phyloP scores from a whole-genome alignment of 2,329 filamentous ascomycete species.

The Rhinocladiella similis region DNA sequence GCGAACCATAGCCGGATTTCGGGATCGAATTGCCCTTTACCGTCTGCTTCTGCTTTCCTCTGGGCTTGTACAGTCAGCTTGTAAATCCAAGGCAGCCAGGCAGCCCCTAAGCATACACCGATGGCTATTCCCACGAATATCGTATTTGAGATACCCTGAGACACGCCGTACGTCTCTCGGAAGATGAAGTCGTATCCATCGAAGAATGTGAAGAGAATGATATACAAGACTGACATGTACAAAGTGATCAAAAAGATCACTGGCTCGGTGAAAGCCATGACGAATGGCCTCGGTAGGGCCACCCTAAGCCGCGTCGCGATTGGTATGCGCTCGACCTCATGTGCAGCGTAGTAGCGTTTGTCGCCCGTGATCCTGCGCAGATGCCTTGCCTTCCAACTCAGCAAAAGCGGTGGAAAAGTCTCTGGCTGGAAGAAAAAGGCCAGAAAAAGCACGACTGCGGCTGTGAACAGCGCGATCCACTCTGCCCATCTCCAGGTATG shows the following conservation, averaged over 20 bases:
- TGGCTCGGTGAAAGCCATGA: slow-evolving; percentile 48
- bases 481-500: slow-evolving; percentile 51
- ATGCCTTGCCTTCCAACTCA: slow-evolving; percentile 47
- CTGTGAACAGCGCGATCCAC: slow-evolving; percentile 46
- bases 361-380: slow-evolving; percentile 46
- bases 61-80: slow-evolving; percentile 46
- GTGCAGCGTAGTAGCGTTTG: slow-evolving; percentile 47
- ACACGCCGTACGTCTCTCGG: slow-evolving; percentile 49
- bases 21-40: slow-evolving; percentile 45
- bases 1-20: slow-evolving; percentile 57
- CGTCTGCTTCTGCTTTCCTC: slow-evolving; percentile 40
- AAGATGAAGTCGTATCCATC: slow-evolving; percentile 56
- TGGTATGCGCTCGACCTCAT: slow-evolving; percentile 45
- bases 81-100: slow-evolving; percentile 49
- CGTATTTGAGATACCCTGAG: slow-evolving; percentile 46
- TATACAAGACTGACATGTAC: slow-evolving; percentile 34
- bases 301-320: slow-evolving; percentile 42
- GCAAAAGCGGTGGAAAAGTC: slow-evolving; percentile 50
- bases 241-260: slow-evolving; percentile 34
- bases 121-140: slow-evolving; percentile 51
- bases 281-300: slow-evolving; percentile 49
- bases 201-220: slow-evolving; percentile 39
- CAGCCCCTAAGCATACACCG: slow-evolving; percentile 38
- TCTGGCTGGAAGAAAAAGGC: slow-evolving; percentile 50
- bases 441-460: slow-evolving; percentile 34